phyloP scores from a whole-genome alignment of 495 filamentous ascomycete species.

The Aspergillus affinis region DNA sequence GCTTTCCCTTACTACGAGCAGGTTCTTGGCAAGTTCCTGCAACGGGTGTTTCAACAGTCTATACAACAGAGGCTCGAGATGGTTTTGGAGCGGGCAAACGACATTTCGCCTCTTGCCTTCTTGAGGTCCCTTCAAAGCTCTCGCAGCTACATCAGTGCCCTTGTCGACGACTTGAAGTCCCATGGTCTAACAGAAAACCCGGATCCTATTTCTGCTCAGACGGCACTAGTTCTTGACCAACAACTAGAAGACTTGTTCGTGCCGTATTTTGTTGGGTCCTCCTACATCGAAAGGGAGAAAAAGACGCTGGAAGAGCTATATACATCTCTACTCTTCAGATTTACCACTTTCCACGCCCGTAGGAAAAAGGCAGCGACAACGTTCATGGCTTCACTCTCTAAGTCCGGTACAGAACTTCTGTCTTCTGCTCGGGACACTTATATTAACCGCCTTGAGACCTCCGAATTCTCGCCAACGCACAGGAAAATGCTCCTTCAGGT shows the following conservation, averaged over 20 bases:
- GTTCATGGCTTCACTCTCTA: constrained; percentile 86
- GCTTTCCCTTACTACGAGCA: constrained; percentile 97
- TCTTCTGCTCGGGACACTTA: constrained; percentile 77
- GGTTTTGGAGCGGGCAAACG: constrained; percentile 91
- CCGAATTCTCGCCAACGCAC: constrained; percentile 78
- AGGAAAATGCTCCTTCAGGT: constrained; percentile 83
- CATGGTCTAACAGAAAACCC: constrained; percentile 96
- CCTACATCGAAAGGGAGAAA: constrained; percentile 93
- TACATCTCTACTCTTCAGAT: constrained; percentile 91
- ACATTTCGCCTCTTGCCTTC: constrained; percentile 87
- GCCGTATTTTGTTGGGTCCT: constrained; percentile 89
- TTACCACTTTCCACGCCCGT: constrained; percentile 85
- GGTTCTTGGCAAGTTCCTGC: constrained; percentile 86
- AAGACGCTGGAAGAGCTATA: constrained; percentile 88
- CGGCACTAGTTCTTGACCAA: constrained; percentile 82
- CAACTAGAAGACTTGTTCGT: constrained; percentile 96
- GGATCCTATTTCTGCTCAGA: constrained; percentile 84
- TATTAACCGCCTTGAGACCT: constrained; percentile 78
- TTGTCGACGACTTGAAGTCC: constrained; percentile 90
- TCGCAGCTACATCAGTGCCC: constrained; percentile 73
- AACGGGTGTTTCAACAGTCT: constrained; percentile 96
- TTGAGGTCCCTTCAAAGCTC: constrained; percentile 88
- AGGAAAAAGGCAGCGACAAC: constrained; percentile 82
- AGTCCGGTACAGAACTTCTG: constrained; percentile 79
- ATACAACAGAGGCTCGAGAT: constrained; percentile 94